A percentile compares a stretch with the other conserved stretches of the same genome.
Evolutionary conservation across 306 rosid genomes (phyloP).

Genomic region (Hippophae gyantsensis): DNA sequence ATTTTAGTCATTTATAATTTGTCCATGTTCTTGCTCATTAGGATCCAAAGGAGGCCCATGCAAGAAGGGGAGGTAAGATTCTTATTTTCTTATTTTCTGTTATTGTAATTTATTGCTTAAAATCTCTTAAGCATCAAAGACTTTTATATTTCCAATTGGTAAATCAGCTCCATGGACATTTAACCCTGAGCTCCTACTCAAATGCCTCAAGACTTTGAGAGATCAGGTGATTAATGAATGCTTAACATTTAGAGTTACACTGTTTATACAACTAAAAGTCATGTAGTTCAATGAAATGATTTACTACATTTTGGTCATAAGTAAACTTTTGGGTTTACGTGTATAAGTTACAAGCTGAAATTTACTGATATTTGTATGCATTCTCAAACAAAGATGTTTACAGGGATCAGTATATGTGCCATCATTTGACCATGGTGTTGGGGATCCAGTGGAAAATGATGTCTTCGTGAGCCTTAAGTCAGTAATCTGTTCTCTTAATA

Average conservation of each 20-base stretch:
- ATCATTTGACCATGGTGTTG: constrained; percentile 87
- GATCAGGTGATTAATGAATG: constrained; percentile 41
- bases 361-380: constrained; percentile 13
- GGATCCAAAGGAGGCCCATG: constrained; percentile 96
- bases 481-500: constrained; percentile 30
- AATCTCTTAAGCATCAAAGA: constrained; percentile 19
- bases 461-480: constrained; percentile 66
- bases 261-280: constrained; percentile 1
- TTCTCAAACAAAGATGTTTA: constrained; percentile 27
- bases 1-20: constrained; percentile 16
- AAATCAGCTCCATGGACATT: constrained; percentile 97
- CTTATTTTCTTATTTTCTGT: constrained; percentile 23
- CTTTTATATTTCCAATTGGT: constrained; percentile 36
- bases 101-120: constrained; percentile 14
- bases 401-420: constrained; percentile 94
- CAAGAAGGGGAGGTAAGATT: constrained; percentile 90
- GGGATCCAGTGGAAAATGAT: constrained; percentile 87
- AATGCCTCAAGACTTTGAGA: constrained; percentile 62
- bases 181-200: constrained; percentile 53
- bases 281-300: neutral
- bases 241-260: constrained; percentile 13
- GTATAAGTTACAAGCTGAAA: constrained; percentile 1
- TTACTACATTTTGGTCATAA: neutral
- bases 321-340: neutral
- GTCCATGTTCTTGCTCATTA: constrained; percentile 29